Percentiles rank a stretch among this genome's conserved stretches.
Evolutionary conservation across 805 yeast species (phyloP).

Genomic region (Clavispora carvajalis): DNA sequence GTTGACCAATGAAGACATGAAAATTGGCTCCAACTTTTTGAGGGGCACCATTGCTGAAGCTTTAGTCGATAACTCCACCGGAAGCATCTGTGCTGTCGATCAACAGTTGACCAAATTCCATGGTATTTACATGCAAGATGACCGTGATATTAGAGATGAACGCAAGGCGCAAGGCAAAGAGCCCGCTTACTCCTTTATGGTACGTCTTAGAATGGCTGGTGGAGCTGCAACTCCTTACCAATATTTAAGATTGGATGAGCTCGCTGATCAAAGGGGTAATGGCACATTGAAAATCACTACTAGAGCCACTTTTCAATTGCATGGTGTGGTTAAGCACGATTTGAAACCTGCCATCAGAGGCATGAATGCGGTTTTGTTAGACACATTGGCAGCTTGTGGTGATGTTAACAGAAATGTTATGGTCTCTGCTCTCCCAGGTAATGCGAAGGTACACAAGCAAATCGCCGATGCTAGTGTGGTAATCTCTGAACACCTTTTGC

Average conservation of each 20-base stretch:
- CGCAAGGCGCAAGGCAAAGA: slow-evolving; percentile 89
- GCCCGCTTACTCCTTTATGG: slow-evolving; percentile 97
- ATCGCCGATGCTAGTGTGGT: slow-evolving; percentile 56
- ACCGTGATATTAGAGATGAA: slow-evolving; percentile 90
- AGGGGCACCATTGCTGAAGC: slow-evolving; percentile 94
- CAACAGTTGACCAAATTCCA: slow-evolving; percentile 96
- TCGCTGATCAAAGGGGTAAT: slow-evolving; percentile 80
- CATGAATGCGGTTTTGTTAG: slow-evolving; percentile 85
- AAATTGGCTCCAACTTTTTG: slow-evolving; percentile 75
- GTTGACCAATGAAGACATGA: slow-evolving; percentile 93
- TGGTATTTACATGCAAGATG: slow-evolving; percentile 98
- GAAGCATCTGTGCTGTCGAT: slow-evolving; percentile 85
- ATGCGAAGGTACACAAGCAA: slow-evolving; percentile 76
- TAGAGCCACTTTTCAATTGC: slow-evolving; percentile 94
- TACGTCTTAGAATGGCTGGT: slow-evolving; percentile 91
- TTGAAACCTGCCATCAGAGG: slow-evolving; percentile 89
- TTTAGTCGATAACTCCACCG: slow-evolving; percentile 73
- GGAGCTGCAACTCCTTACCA: slow-evolving; percentile 84
- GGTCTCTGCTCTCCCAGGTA: slow-evolving; percentile 83
- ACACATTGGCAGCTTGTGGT: slow-evolving; percentile 97
- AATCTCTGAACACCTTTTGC: slow-evolving; percentile 79
- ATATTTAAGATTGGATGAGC: slow-evolving; percentile 80
- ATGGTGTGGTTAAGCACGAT: slow-evolving; percentile 87
- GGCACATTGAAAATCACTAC: slow-evolving; percentile 93
- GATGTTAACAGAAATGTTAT: slow-evolving; percentile 96